Conservation (phyloP, 176 grass and related monocot genomes). For the Paspalum vaginatum region DNA sequence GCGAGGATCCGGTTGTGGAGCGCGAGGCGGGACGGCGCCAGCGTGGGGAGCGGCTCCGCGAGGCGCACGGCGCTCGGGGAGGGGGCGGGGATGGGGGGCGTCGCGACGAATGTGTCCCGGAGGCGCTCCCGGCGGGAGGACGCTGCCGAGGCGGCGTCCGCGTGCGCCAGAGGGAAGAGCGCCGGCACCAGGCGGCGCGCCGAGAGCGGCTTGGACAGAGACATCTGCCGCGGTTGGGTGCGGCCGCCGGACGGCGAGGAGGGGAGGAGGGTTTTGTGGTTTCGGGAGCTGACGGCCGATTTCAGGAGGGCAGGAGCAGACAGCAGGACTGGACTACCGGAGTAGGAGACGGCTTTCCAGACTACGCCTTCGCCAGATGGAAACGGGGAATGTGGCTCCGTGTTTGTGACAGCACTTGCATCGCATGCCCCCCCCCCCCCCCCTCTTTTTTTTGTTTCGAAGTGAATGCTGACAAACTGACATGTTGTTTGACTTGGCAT, state of each 20-base stretch:
- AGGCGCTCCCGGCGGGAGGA: constrained; percentile 51
- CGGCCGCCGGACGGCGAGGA: constrained; percentile 4
- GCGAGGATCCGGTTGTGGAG: constrained; percentile 85
- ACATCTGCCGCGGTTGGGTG: constrained; percentile 35
- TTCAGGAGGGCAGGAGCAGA: no score
- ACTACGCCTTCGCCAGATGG: neutral
- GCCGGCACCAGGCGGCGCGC: constrained; percentile 55
- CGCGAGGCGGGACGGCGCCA: constrained; percentile 61
- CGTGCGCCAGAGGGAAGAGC: constrained; percentile 65
- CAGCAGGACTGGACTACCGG: no score
- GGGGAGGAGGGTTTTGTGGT: constrained; percentile 17
- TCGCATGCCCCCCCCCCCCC: no score
- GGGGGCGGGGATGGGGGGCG: constrained; percentile 34
- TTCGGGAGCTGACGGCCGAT: neutral
- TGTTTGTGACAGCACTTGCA: neutral
- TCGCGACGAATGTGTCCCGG: constrained; percentile 47
- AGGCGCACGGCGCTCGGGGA: constrained; percentile 56
- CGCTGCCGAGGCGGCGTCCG: constrained; percentile 40
- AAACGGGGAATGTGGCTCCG: neutral
- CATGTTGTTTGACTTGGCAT: no score
- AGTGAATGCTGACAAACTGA: neutral
- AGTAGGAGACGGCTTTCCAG: neutral
- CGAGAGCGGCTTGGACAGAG: constrained; percentile 63
- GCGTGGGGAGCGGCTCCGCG: constrained; percentile 68
- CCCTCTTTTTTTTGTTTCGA: no score